Evolutionary conservation across 768 basidiomycete species (phyloP).

Genomic region (Tricholoma sp.): DNA sequence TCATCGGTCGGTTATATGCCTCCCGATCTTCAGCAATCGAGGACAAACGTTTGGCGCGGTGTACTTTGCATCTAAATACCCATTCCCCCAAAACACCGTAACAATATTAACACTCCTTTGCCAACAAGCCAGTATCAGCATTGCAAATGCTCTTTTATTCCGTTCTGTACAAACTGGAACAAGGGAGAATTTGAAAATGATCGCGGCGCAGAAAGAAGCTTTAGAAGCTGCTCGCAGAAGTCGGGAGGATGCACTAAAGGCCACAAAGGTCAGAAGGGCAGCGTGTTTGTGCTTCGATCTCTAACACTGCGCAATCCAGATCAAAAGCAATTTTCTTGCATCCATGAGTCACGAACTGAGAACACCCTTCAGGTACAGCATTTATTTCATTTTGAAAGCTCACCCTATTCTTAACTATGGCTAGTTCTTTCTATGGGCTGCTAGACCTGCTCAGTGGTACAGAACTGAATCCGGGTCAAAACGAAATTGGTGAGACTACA

Average conservation of each 20-base stretch:
- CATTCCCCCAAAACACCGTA: slow-evolving; percentile 56
- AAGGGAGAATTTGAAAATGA: slow-evolving; percentile 72
- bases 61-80: slow-evolving; percentile 61
- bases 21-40: slow-evolving; percentile 71
- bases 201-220: slow-evolving; percentile 64
- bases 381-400: neutral
- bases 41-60: slow-evolving; percentile 72
- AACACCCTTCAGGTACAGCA: slow-evolving; percentile 65
- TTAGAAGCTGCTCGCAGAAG: slow-evolving; percentile 66
- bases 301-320: slow-evolving; percentile 32
- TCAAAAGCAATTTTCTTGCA: slow-evolving; percentile 74
- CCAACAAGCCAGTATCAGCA: slow-evolving; percentile 73
- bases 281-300: neutral
- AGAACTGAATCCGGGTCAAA: slow-evolving; percentile 62
- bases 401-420: slow-evolving; percentile 1
- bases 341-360: slow-evolving; percentile 77
- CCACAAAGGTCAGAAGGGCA: slow-evolving; percentile 50
- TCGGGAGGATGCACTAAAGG: slow-evolving; percentile 68
- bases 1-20: slow-evolving; percentile 59
- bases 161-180: slow-evolving; percentile 72
- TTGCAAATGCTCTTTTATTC: slow-evolving; percentile 71
- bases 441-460: slow-evolving; percentile 71
- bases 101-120: slow-evolving; percentile 61
- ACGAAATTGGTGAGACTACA: slow-evolving; percentile 52
- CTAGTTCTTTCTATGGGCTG: slow-evolving; percentile 70